Base-by-base conservation (phyloP, 192 early-diverging fungal species). In the Backusella sp. region DNA sequence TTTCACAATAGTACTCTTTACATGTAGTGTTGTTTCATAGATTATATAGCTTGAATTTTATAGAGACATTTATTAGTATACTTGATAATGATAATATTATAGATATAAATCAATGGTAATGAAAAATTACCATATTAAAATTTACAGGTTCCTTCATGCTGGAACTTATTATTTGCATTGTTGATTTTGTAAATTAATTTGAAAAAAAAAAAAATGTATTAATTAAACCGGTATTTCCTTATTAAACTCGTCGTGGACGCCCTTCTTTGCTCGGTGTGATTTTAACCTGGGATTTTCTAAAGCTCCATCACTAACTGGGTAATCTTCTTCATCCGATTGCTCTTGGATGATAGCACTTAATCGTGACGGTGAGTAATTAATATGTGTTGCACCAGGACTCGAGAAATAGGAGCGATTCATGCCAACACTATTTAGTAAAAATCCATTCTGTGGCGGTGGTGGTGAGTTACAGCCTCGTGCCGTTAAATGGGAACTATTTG, bases 261-360 rank as follows among this genome's bases (percentile, higher is more conserved):
- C 4, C 9, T 62, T 62, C 23, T 62, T 62, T 28, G 26, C 21
- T 62, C 56, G 56, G 26, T 56, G 53, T 56, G 53, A 26, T 56
- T 56, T 56, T 23, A 56, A 23, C 23, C 26, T 62, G 3, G 56
- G 26, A 34, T 6, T 23, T 11, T n/a, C n/a, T 28, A 36, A 17
- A 19, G 77, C 6, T 3, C 66, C 56, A 41, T 56, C 52, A 52
- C 52, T 65, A n/a, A 72, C 37, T 5, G 52, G 34, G 28, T 76
- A 76, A 15, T 80, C 79, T n/a, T 80, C 79, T 28, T 80, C 79
- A 26, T 80, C 79, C 17, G 75, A 76, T 28, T n/a, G 37, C 39
- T 80, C 79, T 26, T 80, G 74, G 26, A 80, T 80, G 21, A 75
- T 41, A 34, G 76, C 72, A 21, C 79, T 67, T 44, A 80, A 62